Evolutionary conservation across 768 basidiomycete species (phyloP).

Genomic region (Tremella yokohamensis): DNA sequence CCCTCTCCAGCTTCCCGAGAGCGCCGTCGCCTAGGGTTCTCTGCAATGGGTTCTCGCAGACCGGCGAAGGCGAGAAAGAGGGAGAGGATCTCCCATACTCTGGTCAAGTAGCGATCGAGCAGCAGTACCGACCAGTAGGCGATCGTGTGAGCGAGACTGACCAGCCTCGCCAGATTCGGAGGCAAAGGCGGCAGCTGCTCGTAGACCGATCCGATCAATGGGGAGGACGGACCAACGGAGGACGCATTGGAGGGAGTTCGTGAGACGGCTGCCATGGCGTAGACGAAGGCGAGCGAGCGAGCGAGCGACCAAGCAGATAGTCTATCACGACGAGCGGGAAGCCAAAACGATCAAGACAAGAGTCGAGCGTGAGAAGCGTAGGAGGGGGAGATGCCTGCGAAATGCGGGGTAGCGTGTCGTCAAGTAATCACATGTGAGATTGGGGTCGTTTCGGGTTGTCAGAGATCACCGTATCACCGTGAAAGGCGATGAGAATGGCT

Average conservation of each 20-base stretch:
- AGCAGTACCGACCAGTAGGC: neutral
- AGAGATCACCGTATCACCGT: too few species aligned
- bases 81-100: neutral
- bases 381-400: too few species aligned
- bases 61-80: neutral
- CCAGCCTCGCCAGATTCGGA: neutral
- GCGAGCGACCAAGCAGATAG: neutral
- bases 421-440: too few species aligned
- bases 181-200: neutral
- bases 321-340: too few species aligned
- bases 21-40: neutral
- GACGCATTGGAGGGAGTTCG: too few species aligned
- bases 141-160: neutral
- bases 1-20: conserved; percentile 26
- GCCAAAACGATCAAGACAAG: too few species aligned
- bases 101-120: neutral
- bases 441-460: too few species aligned
- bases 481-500: too few species aligned
- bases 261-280: neutral
- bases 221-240: neutral
- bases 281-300: neutral
- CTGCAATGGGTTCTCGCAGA: neutral
- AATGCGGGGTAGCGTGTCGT: too few species aligned
- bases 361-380: too few species aligned
- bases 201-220: neutral